phyloP scores from a whole-genome alignment of 1,139 yeast genomes.

The Debaryomyces udenii region DNA sequence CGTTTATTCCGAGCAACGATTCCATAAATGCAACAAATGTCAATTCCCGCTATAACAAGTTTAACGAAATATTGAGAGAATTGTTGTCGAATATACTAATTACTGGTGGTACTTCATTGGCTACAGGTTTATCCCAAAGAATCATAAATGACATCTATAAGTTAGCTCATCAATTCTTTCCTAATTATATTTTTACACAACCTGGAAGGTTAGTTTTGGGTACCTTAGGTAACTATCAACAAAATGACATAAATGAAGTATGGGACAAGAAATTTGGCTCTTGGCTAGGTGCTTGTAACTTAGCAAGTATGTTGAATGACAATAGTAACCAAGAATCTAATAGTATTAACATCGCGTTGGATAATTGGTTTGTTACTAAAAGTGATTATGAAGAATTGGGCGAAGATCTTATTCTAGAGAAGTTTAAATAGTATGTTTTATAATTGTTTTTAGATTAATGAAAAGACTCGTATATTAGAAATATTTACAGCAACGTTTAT shows the following conservation, averaged over 20 bases:
- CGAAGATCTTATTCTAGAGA: slow-evolving; percentile 57
- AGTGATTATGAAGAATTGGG: slow-evolving; percentile 65
- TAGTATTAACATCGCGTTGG: slow-evolving; percentile 47
- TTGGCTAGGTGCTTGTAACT: slow-evolving; percentile 71
- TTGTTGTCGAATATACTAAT: slow-evolving; percentile 62
- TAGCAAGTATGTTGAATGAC: slow-evolving; percentile 55
- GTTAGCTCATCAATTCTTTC: slow-evolving; percentile 47
- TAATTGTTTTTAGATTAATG: slow-evolving; percentile 7
- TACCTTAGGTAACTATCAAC: slow-evolving; percentile 28
- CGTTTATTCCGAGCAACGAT: slow-evolving; percentile 30
- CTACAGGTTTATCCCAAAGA: slow-evolving; percentile 64
- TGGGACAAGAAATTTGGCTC: slow-evolving; percentile 61
- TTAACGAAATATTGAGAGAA: slow-evolving; percentile 44
- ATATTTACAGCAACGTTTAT: slow-evolving; percentile 14
- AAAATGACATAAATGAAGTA: slow-evolving; percentile 36
- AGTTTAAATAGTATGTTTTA: slow-evolving; percentile 42
- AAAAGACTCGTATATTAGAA: slow-evolving; percentile 8
- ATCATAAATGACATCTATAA: slow-evolving; percentile 60
- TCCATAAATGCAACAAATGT: slow-evolving; percentile 21
- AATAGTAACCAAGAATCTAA: slow-evolving; percentile 44
- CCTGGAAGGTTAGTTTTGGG: slow-evolving; percentile 21
- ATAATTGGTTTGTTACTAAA: slow-evolving; percentile 57
- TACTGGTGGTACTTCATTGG: slow-evolving; percentile 65
- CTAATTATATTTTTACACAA: slow-evolving; percentile 44
- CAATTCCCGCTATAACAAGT: slow-evolving; percentile 35